Base-by-base conservation (phyloP, 1,139 yeast genomes). In the Geotrichum siamense region DNA sequence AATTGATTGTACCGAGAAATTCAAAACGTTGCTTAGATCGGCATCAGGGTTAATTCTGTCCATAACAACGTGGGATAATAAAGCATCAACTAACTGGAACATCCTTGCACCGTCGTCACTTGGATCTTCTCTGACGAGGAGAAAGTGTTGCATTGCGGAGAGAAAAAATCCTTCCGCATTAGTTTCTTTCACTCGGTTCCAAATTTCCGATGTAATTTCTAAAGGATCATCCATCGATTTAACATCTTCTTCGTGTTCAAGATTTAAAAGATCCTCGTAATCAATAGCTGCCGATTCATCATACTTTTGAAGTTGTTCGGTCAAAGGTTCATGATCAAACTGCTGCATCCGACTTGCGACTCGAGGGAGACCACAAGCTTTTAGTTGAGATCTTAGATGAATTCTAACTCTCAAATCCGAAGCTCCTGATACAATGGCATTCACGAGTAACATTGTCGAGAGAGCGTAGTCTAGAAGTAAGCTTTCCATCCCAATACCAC, bases 71-170 rank as follows among this genome's bases (percentile, higher is more conserved):
- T 85, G 85, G 25, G 91, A 82, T 21, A 87, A 75, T 51, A 91
- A 72, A 1, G 89, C 89, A 64, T 89, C 94, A 50, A 89, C 75
- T 48, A 91, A 69, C 55, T 87, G 77, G 54, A 85, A 73, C 58
- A 87, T 82, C 53, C 89, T 70, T 0, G 76, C 69, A 39, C 85
- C 87, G 15, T 82, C 93, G 51, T 75, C 76, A 17, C 72, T 63
- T 4, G 65, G 62, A 35, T 61, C 62, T 28, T 62, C 62, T 22
- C 68, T 61, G 3, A 69, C 61, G 51, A 89, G 70, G 53, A 85
- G 79, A 54, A 91, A 68, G 64, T 89, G 94, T 58, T 89, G 96
- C 54, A 91, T 73, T 15, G 94, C 78, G 41, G 94, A 80, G 2
- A 81, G 62, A 43, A 89, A 76, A 56, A 77, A 76, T 12, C 79